These are phyloP conservation scores for Leccinum pachyderme DNA, from an alignment of 1,284 basidiomycete genomes.

Conservation along the genomic window DNA sequence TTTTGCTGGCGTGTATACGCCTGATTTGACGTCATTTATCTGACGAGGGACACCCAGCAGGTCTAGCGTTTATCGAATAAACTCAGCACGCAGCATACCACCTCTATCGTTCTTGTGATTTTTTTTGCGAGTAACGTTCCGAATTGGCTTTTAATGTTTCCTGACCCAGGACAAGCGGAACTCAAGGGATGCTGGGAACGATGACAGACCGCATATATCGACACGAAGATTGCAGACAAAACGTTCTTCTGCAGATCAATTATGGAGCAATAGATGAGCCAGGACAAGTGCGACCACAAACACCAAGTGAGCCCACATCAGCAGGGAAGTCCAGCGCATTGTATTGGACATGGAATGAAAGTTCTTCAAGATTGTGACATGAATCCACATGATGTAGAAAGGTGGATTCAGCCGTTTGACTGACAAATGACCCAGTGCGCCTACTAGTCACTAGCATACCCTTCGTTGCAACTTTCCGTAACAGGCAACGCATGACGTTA, in stretches of 20 bases:
- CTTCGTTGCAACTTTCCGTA: too few species aligned
- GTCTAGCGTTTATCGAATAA: neutral
- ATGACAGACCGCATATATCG: neutral
- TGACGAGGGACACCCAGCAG: neutral
- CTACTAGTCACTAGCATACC: too few species aligned
- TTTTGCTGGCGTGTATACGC: neutral
- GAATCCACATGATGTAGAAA: too few species aligned
- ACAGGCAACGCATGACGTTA: too few species aligned
- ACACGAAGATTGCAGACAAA: neutral
- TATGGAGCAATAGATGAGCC: neutral
- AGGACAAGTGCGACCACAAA: neutral
- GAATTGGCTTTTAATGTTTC: conserved; percentile 36
- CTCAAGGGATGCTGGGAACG: neutral
- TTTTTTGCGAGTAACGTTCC: conserved; percentile 42
- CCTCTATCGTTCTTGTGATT: conserved; percentile 38
- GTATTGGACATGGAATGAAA: neutral
- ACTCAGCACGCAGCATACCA: neutral
- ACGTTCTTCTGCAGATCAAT: neutral
- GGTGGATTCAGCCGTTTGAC: too few species aligned
- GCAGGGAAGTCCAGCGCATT: neutral
- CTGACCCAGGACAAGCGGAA: neutral
- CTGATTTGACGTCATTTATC: neutral
- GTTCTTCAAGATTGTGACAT: too few species aligned
- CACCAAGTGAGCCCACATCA: neutral
- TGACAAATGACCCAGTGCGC: too few species aligned